These are phyloP conservation scores for Pseudogymnoascus sp. DNA, from an alignment of 2,329 filamentous ascomycete species.

Conservation along the genomic window DNA sequence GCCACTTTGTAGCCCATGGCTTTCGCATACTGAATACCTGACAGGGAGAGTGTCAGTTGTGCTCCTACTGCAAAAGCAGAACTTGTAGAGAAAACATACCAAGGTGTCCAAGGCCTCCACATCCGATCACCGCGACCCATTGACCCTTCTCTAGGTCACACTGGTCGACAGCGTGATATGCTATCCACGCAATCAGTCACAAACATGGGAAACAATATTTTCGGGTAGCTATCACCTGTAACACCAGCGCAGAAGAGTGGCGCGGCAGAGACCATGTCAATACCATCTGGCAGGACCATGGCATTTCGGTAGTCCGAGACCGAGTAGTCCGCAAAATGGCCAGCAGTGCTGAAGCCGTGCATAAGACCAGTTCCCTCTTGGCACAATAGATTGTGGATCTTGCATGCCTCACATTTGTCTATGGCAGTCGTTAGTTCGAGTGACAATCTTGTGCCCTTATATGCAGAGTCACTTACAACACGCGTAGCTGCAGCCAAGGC, in stretches of 20 bases:
- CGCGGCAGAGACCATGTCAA: conserved; percentile 20
- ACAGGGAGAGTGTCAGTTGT: neutral
- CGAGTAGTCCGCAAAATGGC: conserved; percentile 26
- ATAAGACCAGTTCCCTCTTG: conserved; percentile 20
- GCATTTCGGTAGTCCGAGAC: conserved; percentile 22
- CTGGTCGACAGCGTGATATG: neutral
- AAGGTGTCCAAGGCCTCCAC: conserved; percentile 19
- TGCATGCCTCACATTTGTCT: conserved; percentile 16
- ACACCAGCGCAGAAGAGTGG: conserved; percentile 27
- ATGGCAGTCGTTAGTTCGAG: neutral
- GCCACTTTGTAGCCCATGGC: conserved; percentile 17
- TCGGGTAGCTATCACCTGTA: conserved; percentile 15
- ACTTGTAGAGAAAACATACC: conserved; percentile 10
- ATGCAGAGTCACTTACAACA: conserved; percentile 20
- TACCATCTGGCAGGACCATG: conserved; percentile 21
- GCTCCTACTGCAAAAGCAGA: neutral
- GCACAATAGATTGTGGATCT: conserved; percentile 21
- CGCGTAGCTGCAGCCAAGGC: conserved; percentile 18
- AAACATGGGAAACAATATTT: neutral
- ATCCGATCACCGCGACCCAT: conserved; percentile 19
- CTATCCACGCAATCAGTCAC: neutral
- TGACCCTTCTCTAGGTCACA: conserved; percentile 14
- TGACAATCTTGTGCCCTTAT: neutral
- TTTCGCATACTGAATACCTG: conserved; percentile 16
- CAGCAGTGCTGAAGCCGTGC: conserved; percentile 21